Conservation (phyloP, 2,329 filamentous ascomycete species). For the Cladosporium sphaerospermum region DNA sequence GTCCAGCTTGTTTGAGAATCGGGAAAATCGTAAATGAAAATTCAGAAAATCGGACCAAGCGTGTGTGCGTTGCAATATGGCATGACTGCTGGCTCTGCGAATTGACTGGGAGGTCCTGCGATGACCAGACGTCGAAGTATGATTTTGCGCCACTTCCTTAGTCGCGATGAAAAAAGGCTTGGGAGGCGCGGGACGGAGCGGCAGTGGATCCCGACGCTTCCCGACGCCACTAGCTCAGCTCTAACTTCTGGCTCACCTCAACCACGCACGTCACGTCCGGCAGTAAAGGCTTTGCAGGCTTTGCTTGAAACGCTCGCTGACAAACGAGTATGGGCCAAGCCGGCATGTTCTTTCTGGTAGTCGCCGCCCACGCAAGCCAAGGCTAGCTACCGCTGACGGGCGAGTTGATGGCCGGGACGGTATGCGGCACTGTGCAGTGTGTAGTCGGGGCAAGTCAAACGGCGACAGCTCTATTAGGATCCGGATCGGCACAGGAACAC, state of each 20-base stretch:
- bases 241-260: not conserved
- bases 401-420: too few species aligned
- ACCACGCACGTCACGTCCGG: not conserved
- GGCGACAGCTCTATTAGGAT: too few species aligned
- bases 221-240: not conserved
- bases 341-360: too few species aligned
- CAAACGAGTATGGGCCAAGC: too few species aligned
- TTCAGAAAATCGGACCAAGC: not conserved
- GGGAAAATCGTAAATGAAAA: not conserved
- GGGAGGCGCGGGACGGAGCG: not conserved
- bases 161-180: constrained; percentile 5
- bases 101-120: not conserved
- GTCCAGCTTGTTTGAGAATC: not conserved
- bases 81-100: too few species aligned
- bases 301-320: not conserved
- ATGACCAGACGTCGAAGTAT: constrained; percentile 5
- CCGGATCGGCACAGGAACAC: not conserved
- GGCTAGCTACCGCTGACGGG: too few species aligned
- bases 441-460: not conserved
- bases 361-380: too few species aligned
- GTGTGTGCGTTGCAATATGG: too few species aligned
- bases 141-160: constrained; percentile 8
- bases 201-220: constrained; percentile 6
- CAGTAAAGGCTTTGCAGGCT: constrained; percentile 5
- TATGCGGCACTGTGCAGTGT: too few species aligned